These are phyloP conservation scores for Camellia lanceoleosa DNA, from an alignment of 148 eudicot genomes.

Conservation along the genomic window DNA sequence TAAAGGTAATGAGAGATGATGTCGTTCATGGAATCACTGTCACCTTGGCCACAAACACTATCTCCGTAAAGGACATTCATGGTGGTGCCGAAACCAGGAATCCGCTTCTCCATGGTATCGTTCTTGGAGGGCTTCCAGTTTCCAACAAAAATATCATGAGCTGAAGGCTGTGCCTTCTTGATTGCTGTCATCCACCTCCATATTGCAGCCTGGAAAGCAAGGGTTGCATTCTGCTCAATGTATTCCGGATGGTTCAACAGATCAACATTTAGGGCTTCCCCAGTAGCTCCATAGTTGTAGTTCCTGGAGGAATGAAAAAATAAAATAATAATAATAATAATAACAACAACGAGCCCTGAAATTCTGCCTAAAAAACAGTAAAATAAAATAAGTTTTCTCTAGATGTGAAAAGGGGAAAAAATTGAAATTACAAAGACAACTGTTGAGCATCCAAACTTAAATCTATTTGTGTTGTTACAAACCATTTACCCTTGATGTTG, in stretches of 20 bases:
- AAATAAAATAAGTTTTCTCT: too few species aligned
- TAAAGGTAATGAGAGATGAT: conserved; percentile 72
- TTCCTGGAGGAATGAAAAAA: conserved; percentile 50
- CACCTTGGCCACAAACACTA: conserved; percentile 71
- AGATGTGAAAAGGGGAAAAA: background rate
- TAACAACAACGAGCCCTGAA: too few species aligned
- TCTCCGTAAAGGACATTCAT: conserved; percentile 90
- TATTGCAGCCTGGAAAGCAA: conserved; percentile 88
- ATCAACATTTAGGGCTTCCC: conserved; percentile 64
- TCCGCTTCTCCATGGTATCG: conserved; percentile 66
- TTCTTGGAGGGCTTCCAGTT: conserved; percentile 86
- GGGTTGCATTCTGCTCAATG: conserved; percentile 87
- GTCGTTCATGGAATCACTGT: conserved; percentile 63
- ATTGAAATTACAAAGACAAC: background rate
- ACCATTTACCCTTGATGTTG: background rate
- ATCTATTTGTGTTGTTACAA: background rate
- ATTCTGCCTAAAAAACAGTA: too few species aligned
- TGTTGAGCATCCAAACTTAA: background rate
- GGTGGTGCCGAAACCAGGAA: conserved; percentile 88
- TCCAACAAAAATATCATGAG: conserved; percentile 79
- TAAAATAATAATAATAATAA: too few species aligned
- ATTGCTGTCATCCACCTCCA: conserved; percentile 81
- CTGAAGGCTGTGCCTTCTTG: conserved; percentile 77
- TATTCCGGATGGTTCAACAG: conserved; percentile 86
- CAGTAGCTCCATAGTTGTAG: conserved; percentile 74